Evolutionary conservation across 305 asterid genomes (phyloP), one percentile per base, ranked within the genome.

Genomic region (Rubia balearica): DNA sequence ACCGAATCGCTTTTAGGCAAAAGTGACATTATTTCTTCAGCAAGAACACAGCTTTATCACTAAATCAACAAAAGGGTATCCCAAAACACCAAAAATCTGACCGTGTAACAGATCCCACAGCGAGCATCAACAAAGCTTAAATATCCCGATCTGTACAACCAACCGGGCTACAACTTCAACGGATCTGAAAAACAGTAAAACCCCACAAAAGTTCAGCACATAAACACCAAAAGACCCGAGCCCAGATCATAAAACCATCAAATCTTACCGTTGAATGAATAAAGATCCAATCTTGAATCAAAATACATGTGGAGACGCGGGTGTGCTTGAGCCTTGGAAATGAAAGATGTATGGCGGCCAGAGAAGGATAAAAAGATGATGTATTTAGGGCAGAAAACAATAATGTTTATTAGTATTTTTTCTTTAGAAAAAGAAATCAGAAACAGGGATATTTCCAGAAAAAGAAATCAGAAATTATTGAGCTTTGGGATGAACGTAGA

Each of bases 1-100:
- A 89, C 81, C 63, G 90, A 82, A 74, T 85, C 87, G 69, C 77
- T 76, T 77, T 85, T 85, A 14, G 87, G 83, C 73, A 85, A 74
- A 78, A 85, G 82, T 72, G 90, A 82, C 90, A 86, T 90, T 5
- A 51, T 51, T 17, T 70, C 75, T 69, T 61, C 64, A 30, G 41
- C 71, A 72, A 27, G 65, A 30, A 45, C 49, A 53, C 78, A 63
- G 4, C 69, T 19, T 49, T 36, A 30, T 21, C 43, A 10, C 57
- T 16, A 59, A 48, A 36, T 41, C 53, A 16, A 55, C 12, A 19
- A 46, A 55, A 13, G 59, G 10, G 53, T 59, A 19, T n/a, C 33
- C 12, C 71, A 61, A 53, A 30, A 61, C 1, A 6, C 14, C 57
- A n/a, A 60, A 45, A 51, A 55, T 69, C 62, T 24, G 72, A 71